Conservation (phyloP, 352 stramenopile species). For the Phytophthora foliorum region DNA sequence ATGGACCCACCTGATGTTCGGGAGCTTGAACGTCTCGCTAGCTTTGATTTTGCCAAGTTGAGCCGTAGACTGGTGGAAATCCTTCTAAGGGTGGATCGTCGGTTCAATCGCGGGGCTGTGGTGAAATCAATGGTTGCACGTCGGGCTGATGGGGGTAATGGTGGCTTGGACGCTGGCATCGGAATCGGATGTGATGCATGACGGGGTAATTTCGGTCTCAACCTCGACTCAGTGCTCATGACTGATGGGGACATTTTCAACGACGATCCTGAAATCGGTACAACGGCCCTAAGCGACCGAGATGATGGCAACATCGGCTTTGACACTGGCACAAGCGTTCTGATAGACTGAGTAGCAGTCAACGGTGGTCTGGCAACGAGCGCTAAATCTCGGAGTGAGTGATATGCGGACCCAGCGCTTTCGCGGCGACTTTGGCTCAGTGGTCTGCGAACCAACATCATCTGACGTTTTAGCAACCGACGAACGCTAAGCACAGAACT, state of each 20-base stretch:
- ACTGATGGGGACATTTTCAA: too few species aligned
- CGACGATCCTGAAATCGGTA: neutral
- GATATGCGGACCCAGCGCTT: neutral
- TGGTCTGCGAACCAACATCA: neutral
- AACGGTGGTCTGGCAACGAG: neutral
- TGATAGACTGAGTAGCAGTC: neutral
- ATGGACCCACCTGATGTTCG: neutral
- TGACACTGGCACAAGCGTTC: neutral
- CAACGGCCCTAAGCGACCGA: neutral
- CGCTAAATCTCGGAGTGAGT: neutral
- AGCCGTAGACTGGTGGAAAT: neutral
- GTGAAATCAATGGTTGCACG: too few species aligned
- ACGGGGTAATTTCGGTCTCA: too few species aligned
- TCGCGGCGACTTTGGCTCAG: neutral
- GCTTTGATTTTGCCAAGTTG: constrained; percentile 1
- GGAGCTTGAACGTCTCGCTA: constrained; percentile 10
- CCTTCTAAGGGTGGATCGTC: neutral
- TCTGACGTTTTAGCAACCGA: neutral
- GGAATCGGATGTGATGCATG: too few species aligned
- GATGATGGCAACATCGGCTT: neutral
- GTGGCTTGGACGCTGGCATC: too few species aligned
- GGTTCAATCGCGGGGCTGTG: too few species aligned
- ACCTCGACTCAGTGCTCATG: too few species aligned
- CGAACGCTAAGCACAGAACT: neutral
- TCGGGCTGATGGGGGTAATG: too few species aligned